Conservation (phyloP, 768 basidiomycete genomes). For the Suillus clintonianus region DNA sequence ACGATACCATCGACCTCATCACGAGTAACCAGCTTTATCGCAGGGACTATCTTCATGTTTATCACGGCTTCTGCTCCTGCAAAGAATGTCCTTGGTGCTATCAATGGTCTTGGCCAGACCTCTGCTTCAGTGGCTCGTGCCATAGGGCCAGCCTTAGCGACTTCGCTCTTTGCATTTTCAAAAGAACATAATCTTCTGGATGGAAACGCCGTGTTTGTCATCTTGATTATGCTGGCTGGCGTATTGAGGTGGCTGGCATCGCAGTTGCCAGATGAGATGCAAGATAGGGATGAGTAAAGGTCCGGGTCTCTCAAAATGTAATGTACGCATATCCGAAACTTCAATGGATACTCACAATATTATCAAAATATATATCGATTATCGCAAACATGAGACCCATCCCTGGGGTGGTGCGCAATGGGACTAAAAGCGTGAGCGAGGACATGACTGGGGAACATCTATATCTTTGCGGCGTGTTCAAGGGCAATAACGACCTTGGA, state of each 20-base stretch:
- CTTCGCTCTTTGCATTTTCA: constrained; percentile 58
- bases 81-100: constrained; percentile 44
- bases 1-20: not conserved
- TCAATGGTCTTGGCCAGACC: constrained; percentile 60
- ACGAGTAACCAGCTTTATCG: constrained; percentile 3
- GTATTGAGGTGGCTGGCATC: constrained; percentile 39
- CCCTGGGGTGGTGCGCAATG: not conserved
- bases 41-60: constrained; percentile 28
- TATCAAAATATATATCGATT: not conserved
- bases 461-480: no score
- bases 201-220: constrained; percentile 48
- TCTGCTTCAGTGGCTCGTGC: constrained; percentile 48
- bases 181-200: constrained; percentile 44
- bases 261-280: constrained; percentile 41
- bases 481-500: not conserved
- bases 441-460: no score
- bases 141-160: constrained; percentile 53
- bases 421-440: no score
- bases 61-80: constrained; percentile 30
- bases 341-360: not conserved
- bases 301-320: not conserved
- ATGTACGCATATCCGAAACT: not conserved
- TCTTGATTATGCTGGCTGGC: constrained; percentile 38
- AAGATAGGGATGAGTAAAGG: constrained; percentile 31
- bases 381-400: not conserved